Evolutionary conservation across 2,329 filamentous ascomycete genomes (phyloP), one percentile per base, ranked within the genome.

Genomic region (Penicillium brasilianum): DNA sequence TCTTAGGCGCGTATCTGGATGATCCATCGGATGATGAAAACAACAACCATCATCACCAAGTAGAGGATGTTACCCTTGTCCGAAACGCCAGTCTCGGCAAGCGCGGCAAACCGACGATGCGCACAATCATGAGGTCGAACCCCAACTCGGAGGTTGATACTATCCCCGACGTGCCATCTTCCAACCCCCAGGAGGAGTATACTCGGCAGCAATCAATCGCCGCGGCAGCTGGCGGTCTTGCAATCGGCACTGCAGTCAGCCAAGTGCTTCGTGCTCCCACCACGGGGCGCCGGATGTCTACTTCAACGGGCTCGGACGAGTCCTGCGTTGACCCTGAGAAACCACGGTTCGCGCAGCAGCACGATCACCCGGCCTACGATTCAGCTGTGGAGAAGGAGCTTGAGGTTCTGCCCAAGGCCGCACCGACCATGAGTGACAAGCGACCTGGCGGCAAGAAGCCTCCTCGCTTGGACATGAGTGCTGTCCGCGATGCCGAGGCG

Each of bases 401-500:
- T 4, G 66, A 61, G 39, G 58, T 48, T n/a, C 62, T 76, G 18
- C 70, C 72, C 3, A 66, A 52, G 55, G 65, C 73, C 43, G 67
- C 72, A 9, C 73, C 71, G 8, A 74, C 74, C 8, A 77, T 80
- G 76, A 79, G 77, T 59, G 72, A 76, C 54, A 80, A 72, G 61
- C 72, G 76, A 41, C 77, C 76, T 20, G 69, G 71, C 18, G 72
- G 68, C 41, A 76, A 71, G 55, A 73, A 77, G 61, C 93, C 94
- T 34, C 90, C 92, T 3, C 87, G 86, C 37, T 80, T 97, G 4
- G 88, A 97, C 72, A 89, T 97, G 25, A 89, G 93, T 71, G 91
- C 91, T 4, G 90, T 96, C 3, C 86, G 88, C 66, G 88, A 90
- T 55, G 91, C 91, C 16, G 92, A 97, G 76, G 87, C 90, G 1